Base-by-base conservation (phyloP, 169 alveolate species). In the Eimeria necatrix region DNA sequence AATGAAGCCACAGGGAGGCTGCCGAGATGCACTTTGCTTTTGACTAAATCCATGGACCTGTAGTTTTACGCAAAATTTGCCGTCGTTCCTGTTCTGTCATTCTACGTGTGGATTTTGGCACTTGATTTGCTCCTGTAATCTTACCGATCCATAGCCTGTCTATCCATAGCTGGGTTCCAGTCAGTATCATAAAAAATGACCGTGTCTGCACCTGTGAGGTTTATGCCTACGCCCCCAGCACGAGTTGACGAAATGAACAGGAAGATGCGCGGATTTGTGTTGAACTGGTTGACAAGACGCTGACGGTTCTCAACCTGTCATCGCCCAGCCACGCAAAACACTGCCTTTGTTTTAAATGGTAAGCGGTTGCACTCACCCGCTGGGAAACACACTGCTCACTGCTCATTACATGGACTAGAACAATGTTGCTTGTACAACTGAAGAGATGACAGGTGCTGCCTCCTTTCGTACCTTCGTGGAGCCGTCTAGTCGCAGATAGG, bases 151-250 rank as follows among this genome's bases (percentile, higher is more conserved):
- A 99, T 98, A 4, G 99, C 99, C 95, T 99, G 99, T 90, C 99
- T 97, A 96, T 99, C 99, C 99, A 99, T 99, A 8, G 99, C 99
- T 8, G 99, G 99, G 95, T 99, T 99, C 99, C 99, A 99, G 96
- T 98, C 99, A 0, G 99, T 98, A 94, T 99, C 99, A 96, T 99
- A 99, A 96, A 99, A 99, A 84, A 99, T 99, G 16, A 99, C 99
- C 2, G 99, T 98, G 96, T 99, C 99, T 3, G 99, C 99, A 16
- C 94, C 96, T 3, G 99, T 99, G 70, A 99, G 96, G 95, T 99
- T 99, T 18, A 99, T 95, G 4, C 99, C 99, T 41, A 99, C 99
- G 51, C 99, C 99, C 20, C 99, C 99, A 59, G 99, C 98, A 64
- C 99, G 97, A 18, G 99, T 99, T 12, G 99, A 99, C 3, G 99